Evolutionary conservation across 352 stramenopile species (phyloP), one percentile per base, ranked within the genome.

Genomic region (Phytophthora gonapodyides): DNA sequence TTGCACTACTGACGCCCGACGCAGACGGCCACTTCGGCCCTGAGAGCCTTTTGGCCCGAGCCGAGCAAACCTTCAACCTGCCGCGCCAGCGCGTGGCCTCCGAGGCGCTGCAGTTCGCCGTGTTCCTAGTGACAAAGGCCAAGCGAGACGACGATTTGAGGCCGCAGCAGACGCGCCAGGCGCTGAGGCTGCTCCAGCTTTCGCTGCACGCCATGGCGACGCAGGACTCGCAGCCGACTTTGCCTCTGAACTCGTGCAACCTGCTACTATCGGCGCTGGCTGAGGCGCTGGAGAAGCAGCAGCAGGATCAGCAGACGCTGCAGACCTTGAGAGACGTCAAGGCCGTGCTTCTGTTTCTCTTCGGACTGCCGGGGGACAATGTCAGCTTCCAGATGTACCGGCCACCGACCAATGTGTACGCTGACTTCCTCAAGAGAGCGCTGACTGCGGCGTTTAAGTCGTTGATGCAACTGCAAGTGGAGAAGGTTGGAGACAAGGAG

Each of bases 311-410:
- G 7, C 31, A 65, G 7, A 60, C 38, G 6, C 27, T 76, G 34
- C 48, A 75, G 30, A 73, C 68, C 8, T 57, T 92, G 3, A 48
- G 61, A 12, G 81, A 91, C 35, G 82, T 91, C 21, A 80, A 79
- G 42, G 64, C 76, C 38, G 79, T 91, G 31, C 80, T 93, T 16
- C 36, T 77, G 2, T 88, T 80, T 35, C 70, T 95, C 0, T 95
- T 95, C 49, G 80, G 76, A 0, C 75, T 92, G 17, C 46, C 67
- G 5, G 34, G 34, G 2, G 45, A 59, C 24, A 58, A 62, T 7
- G 60, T 67, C 3, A 82, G 50, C 41, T 95, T 95, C 52, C 76
- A 84, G 40, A 78, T 91, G 58, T 95, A 93, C 61, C 85, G 87
- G 16, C 86, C 86, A 6, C 82, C 82, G 2, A 91, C 84, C 13